phyloP scores from a whole-genome alignment of 2,329 filamentous ascomycete genomes.

The Ascochyta clinopodiicola region DNA sequence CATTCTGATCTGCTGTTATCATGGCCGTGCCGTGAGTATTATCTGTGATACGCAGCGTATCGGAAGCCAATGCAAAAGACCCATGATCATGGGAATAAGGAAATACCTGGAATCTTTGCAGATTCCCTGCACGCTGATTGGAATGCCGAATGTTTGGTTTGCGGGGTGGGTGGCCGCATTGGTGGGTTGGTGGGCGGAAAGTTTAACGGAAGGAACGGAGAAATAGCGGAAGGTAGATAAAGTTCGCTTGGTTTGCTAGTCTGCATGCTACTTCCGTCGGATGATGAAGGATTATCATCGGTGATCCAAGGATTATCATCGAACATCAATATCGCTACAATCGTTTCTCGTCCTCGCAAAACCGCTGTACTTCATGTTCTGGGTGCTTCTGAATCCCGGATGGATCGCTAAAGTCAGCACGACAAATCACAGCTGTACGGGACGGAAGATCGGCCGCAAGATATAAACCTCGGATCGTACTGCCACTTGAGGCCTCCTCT shows the following conservation, averaged over 20 bases:
- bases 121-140: neutral
- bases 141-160: neutral
- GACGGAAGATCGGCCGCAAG: no score
- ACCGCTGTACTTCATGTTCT: neutral
- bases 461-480: no score
- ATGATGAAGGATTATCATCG: slow-evolving; percentile 1
- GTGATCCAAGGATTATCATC: no score
- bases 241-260: neutral
- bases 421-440: no score
- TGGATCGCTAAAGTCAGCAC: no score
- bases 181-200: neutral
- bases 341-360: neutral
- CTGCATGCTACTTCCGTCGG: neutral
- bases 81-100: slow-evolving; percentile 1
- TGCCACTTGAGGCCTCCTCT: no score
- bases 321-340: neutral
- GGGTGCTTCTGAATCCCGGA: no score
- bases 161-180: slow-evolving; percentile 5
- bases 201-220: slow-evolving; percentile 13
- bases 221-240: slow-evolving; percentile 3
- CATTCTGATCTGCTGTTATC: slow-evolving; percentile 10
- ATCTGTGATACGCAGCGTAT: slow-evolving; percentile 13
- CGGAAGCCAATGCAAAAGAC: neutral
- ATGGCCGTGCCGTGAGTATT: slow-evolving; percentile 4
- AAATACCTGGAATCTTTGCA: no score